Evolutionary conservation across 768 basidiomycete species (phyloP).

Genomic region (Daedaleopsis nitida): DNA sequence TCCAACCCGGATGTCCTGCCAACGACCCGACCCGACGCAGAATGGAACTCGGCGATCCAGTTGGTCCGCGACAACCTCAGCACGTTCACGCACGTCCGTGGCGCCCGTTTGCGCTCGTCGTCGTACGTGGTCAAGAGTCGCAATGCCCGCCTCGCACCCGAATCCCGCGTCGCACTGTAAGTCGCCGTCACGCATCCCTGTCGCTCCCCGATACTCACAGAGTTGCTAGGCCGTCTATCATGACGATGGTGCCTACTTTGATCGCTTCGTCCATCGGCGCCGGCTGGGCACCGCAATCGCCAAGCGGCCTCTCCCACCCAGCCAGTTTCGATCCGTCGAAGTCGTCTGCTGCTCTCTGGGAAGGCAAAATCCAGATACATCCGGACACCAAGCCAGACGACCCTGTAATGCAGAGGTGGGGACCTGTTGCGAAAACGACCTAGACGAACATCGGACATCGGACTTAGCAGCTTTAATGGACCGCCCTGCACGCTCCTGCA

Average conservation of each 20-base stretch:
- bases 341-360: constrained; percentile 81
- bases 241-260: constrained; percentile 77
- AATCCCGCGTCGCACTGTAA: constrained; percentile 46
- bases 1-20: constrained; percentile 69
- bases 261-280: constrained; percentile 75
- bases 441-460: constrained; percentile 9
- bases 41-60: constrained; percentile 80
- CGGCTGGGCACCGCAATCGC: constrained; percentile 58
- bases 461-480: constrained; percentile 8
- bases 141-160: constrained; percentile 52
- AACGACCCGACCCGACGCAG: constrained; percentile 54
- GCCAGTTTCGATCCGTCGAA: constrained; percentile 75
- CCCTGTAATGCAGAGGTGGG: constrained; percentile 37
- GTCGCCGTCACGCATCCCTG: constrained; percentile 30
- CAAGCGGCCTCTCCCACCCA: constrained; percentile 65
- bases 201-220: constrained; percentile 12
- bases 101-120: constrained; percentile 85
- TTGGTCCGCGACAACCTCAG: constrained; percentile 84
- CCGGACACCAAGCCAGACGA: constrained; percentile 81
- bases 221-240: constrained; percentile 58
- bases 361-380: constrained; percentile 85
- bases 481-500: constrained; percentile 3
- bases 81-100: constrained; percentile 81
- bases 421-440: constrained; percentile 15
- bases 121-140: constrained; percentile 85